Evolutionary conservation across 2,329 filamentous ascomycete species (phyloP).

Genomic region (Ophiostoma quercus): DNA sequence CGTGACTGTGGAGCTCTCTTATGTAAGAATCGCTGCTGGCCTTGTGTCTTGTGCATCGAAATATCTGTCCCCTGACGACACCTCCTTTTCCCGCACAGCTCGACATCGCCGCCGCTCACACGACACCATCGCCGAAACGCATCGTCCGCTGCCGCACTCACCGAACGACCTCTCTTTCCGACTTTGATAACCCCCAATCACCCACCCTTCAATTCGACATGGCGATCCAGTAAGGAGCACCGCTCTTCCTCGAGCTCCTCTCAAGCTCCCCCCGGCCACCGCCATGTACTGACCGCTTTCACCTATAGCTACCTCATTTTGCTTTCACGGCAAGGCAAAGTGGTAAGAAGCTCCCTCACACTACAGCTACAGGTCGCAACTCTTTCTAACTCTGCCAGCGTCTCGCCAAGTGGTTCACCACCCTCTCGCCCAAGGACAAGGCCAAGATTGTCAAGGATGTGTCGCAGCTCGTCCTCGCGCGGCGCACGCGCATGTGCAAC

Average conservation of each 20-base stretch:
- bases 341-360: constrained; percentile 57
- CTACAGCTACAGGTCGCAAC: no score
- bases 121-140: constrained; percentile 10
- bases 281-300: constrained; percentile 12
- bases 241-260: background rate
- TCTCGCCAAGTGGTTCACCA: constrained; percentile 99
- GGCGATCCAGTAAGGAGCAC: constrained; percentile 46
- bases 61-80: constrained; percentile 23
- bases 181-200: background rate
- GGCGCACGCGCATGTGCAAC: constrained; percentile 98
- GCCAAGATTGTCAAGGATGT: constrained; percentile 99
- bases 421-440: constrained; percentile 94
- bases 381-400: constrained; percentile 53
- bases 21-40: constrained; percentile 9
- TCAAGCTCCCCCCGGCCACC: background rate
- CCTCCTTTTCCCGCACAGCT: constrained; percentile 17
- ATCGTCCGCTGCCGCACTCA: background rate
- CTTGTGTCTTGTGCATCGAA: constrained; percentile 16
- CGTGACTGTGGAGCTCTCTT: constrained; percentile 17
- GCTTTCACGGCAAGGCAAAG: constrained; percentile 97
- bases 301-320: constrained; percentile 88
- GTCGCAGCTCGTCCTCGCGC: constrained; percentile 90
- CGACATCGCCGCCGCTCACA: constrained; percentile 6
- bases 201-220: constrained; percentile 32
- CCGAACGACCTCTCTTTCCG: background rate